phyloP scores from a whole-genome alignment of 441 rosid species.

The Francoa sonchifolia region DNA sequence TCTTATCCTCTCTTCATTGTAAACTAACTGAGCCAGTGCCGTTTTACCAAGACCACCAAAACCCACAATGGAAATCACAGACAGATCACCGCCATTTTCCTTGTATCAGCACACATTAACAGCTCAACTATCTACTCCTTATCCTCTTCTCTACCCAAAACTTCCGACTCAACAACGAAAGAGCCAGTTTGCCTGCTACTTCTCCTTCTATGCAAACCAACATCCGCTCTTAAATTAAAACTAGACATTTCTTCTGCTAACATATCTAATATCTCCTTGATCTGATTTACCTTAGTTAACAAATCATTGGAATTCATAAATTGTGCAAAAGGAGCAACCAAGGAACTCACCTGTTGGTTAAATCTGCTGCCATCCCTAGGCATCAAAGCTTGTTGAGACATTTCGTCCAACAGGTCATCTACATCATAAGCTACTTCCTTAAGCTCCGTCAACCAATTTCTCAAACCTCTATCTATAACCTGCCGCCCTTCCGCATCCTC shows the following conservation, averaged over 20 bases:
- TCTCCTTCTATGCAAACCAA: background rate
- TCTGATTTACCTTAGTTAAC: no score
- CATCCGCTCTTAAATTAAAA: background rate
- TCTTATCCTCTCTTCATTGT: background rate
- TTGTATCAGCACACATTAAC: background rate
- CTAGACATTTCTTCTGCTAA: background rate
- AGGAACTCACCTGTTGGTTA: background rate
- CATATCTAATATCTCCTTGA: no score
- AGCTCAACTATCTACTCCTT: background rate
- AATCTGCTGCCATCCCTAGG: background rate
- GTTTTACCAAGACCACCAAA: slow-evolving; percentile 16
- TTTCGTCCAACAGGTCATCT: slow-evolving; percentile 4
- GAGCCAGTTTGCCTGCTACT: background rate
- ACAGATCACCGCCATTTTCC: background rate
- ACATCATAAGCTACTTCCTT: slow-evolving; percentile 3
- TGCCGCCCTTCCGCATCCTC: slow-evolving; percentile 7
- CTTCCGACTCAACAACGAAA: background rate
- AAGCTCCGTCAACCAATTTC: slow-evolving; percentile 6
- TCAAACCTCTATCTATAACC: background rate
- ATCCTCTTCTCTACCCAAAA: background rate
- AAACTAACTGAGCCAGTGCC: slow-evolving; percentile 1
- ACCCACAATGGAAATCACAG: slow-evolving; percentile 9
- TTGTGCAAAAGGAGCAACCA: background rate
- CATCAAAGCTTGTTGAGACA: background rate
- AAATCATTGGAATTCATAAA: no score